Percentiles rank a stretch among this genome's conserved stretches.
Evolutionary conservation across 1,284 basidiomycete genomes (phyloP).

Genomic region (Ustilago trichophora): DNA sequence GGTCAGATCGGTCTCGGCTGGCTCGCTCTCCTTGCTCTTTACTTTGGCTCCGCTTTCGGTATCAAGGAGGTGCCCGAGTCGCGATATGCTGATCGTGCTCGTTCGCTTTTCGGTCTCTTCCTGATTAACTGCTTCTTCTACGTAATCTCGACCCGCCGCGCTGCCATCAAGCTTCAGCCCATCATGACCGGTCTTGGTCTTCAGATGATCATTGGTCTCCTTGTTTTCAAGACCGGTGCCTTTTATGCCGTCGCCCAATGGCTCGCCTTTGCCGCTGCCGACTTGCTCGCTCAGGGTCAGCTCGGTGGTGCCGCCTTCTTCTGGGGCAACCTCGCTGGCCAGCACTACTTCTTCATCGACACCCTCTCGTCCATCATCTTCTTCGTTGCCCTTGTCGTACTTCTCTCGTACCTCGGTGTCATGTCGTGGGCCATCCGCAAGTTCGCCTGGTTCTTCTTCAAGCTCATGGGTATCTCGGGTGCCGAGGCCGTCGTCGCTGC

Average conservation of each 20-base stretch:
- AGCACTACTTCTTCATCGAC: slow-evolving; percentile 61
- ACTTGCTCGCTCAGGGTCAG: slow-evolving; percentile 56
- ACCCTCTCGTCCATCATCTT: slow-evolving; percentile 73
- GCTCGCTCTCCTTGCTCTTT: slow-evolving; percentile 49
- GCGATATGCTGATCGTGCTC: slow-evolving; percentile 48
- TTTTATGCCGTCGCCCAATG: slow-evolving; percentile 54
- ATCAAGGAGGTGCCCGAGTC: slow-evolving; percentile 51
- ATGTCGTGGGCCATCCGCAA: slow-evolving; percentile 60
- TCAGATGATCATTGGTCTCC: slow-evolving; percentile 62
- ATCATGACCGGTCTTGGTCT: slow-evolving; percentile 57
- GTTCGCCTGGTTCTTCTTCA: slow-evolving; percentile 90
- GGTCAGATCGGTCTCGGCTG: slow-evolving; percentile 50
- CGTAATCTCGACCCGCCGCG: slow-evolving; percentile 43
- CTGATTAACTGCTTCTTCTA: slow-evolving; percentile 58
- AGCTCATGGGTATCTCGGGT: slow-evolving; percentile 76
- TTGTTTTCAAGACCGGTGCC: slow-evolving; percentile 62
- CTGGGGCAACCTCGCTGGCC: slow-evolving; percentile 46
- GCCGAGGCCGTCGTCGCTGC: slow-evolving; percentile 91
- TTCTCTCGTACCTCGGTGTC: slow-evolving; percentile 71
- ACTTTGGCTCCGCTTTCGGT: slow-evolving; percentile 58
- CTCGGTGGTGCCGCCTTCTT: slow-evolving; percentile 60
- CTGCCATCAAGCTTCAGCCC: slow-evolving; percentile 52
- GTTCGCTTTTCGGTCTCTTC: slow-evolving; percentile 55
- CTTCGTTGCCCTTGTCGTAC: slow-evolving; percentile 73
- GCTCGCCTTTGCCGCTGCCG: slow-evolving; percentile 57